phyloP scores from a whole-genome alignment of 345 rosid species.

The Lepidium aucheri region DNA sequence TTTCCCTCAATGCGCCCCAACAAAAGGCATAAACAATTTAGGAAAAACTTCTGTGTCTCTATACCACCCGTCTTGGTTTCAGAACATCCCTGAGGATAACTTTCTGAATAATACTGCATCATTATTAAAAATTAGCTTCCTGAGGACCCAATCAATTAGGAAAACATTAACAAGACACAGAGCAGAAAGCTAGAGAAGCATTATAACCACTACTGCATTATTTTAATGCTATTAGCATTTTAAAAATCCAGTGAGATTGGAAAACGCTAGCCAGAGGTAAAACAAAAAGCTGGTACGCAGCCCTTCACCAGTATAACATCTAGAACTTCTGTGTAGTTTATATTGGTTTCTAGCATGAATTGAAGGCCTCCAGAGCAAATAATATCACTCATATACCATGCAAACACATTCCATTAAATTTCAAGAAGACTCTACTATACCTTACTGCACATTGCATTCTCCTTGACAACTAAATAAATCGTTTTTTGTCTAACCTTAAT shows the following conservation, averaged over 20 bases:
- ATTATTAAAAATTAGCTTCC: slow-evolving; percentile 26
- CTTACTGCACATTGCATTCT: not conserved
- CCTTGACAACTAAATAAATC: not conserved
- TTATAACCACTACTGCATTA: not conserved
- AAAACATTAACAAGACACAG: not conserved
- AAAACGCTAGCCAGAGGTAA: not conserved
- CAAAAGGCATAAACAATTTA: slow-evolving; percentile 79
- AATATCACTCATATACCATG: not conserved
- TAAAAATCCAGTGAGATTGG: not conserved
- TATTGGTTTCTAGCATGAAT: not conserved
- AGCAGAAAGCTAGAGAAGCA: slow-evolving; percentile 8
- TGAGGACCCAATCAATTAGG: slow-evolving; percentile 9
- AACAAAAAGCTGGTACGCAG: not conserved
- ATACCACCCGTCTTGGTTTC: slow-evolving; percentile 41
- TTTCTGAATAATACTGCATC: slow-evolving; percentile 60
- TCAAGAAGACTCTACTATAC: not conserved
- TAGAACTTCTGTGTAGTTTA: not conserved
- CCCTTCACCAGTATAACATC: not conserved
- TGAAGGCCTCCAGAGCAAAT: not conserved
- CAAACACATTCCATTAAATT: not conserved
- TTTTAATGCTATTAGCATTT: not conserved
- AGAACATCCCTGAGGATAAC: slow-evolving; percentile 33
- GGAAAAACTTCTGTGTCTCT: slow-evolving; percentile 73
- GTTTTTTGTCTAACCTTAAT: slow-evolving; percentile 50
- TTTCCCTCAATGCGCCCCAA: slow-evolving; percentile 73